Evolutionary conservation across 306 rosid genomes (phyloP), one percentile per base, ranked within the genome.

Genomic region (Acacia confusa): DNA sequence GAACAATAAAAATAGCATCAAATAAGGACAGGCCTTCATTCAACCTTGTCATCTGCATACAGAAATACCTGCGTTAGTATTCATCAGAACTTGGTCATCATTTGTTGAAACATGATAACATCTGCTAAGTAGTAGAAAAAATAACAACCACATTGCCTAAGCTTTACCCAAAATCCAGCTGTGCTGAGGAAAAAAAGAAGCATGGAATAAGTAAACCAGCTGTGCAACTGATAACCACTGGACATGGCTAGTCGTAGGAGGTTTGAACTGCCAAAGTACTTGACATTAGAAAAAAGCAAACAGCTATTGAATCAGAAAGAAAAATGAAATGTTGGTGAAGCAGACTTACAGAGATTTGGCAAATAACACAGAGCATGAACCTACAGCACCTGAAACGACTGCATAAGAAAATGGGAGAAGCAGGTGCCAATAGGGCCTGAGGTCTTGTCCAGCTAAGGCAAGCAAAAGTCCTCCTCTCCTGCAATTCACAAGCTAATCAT

Each of bases 141-240:
- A 14, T 43, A 43, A 24, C 12, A 43, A 24, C 12, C 74, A 61
- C 73, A 72, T 64, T 65, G 75, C 65, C 25, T 74, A 43, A 81
- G 74, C 63, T 79, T 89, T 93, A 95, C 99, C 99, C 99, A 95
- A 84, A 95, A 95, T 83, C 97, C 99, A 81, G 99, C 98, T 68
- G 99, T 95, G 82, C 96, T 92, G 61, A 95, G 93, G 88, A 95
- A 95, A 83, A 93, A 82, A 81, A 95, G 98, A 78, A 95, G 94
- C 85, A 93, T 85, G 85, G 92, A 95, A 78, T 95, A 95, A 6
- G 93, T 93, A 89, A 95, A 95, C 99, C 97, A 93, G 89, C 97
- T 87, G 66, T 95, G 99, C 88, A 95, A 86, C 86, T 89, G 88
- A 88, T 93, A 95, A 84, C 85, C 89, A 81, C 89, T 86, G 81